Evolutionary conservation across 805 yeast species (phyloP).

Genomic region (Saturnispora bothae): DNA sequence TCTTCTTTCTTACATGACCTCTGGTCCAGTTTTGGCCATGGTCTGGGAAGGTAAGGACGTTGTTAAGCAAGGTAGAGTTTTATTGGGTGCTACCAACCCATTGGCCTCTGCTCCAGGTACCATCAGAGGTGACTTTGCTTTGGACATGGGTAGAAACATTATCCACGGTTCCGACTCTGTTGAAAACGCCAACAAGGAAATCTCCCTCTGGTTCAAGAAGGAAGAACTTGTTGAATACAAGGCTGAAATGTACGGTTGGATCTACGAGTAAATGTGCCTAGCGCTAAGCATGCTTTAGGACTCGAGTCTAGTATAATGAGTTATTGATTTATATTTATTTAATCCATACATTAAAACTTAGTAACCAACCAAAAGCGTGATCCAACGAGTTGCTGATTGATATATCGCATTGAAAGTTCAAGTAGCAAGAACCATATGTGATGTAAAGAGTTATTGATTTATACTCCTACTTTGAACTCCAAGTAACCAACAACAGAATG

Average conservation of each 20-base stretch:
- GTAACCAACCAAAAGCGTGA: no score
- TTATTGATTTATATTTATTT: no score
- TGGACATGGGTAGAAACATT: constrained; percentile 99
- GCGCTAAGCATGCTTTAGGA: no score
- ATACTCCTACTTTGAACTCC: no score
- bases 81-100: constrained; percentile 99
- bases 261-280: constrained; percentile 64
- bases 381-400: no score
- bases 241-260: constrained; percentile 76
- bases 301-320: no score
- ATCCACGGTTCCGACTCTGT: constrained; percentile 99
- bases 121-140: constrained; percentile 98
- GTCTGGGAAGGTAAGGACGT: constrained; percentile 99
- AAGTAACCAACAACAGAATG: no score
- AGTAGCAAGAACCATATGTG: no score
- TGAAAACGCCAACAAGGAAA: constrained; percentile 94
- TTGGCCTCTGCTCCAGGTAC: constrained; percentile 96
- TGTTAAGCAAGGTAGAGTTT: constrained; percentile 95
- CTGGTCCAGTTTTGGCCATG: constrained; percentile 98
- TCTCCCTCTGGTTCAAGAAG: constrained; percentile 93
- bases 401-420: no score
- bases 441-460: no score
- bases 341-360: no score
- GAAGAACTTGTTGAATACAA: constrained; percentile 93
- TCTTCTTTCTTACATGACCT: constrained; percentile 87